Conservation (phyloP, 2,329 filamentous ascomycete genomes). For the Sordariomycetes sp. region DNA sequence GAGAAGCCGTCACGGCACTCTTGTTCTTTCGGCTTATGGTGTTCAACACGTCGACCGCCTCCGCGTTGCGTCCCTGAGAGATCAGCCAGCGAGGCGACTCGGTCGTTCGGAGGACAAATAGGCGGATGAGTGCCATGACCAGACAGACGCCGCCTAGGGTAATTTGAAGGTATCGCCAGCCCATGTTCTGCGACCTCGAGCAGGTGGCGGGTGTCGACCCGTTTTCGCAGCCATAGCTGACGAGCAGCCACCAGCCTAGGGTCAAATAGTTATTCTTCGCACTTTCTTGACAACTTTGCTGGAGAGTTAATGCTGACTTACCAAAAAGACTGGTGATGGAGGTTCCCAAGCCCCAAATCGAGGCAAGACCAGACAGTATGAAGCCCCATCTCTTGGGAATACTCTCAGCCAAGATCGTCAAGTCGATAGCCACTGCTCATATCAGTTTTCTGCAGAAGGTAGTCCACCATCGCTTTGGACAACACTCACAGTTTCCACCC, state of each 20-base stretch:
- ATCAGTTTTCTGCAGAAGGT: background rate
- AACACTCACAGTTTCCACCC: slow-evolving; percentile 10
- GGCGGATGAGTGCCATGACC: slow-evolving; percentile 26
- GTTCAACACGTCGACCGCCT: slow-evolving; percentile 34
- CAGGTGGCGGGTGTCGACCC: slow-evolving; percentile 17
- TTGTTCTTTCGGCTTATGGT: slow-evolving; percentile 22
- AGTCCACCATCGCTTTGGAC: too few relatives aligned
- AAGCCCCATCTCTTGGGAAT: slow-evolving; percentile 9
- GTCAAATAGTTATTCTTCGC: too few relatives aligned
- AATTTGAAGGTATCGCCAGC: slow-evolving; percentile 31
- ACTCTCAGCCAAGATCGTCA: slow-evolving; percentile 11
- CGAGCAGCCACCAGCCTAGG: slow-evolving; percentile 11
- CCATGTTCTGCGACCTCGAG: slow-evolving; percentile 27
- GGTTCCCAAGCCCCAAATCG: slow-evolving; percentile 10
- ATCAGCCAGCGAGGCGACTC: slow-evolving; percentile 32
- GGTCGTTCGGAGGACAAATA: slow-evolving; percentile 26
- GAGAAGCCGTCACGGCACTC: slow-evolving; percentile 16
- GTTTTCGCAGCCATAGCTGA: slow-evolving; percentile 9
- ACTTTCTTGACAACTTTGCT: too few relatives aligned
- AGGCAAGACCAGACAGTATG: slow-evolving; percentile 8
- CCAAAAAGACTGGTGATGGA: slow-evolving; percentile 10
- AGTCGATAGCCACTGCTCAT: slow-evolving; percentile 9
- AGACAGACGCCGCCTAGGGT: slow-evolving; percentile 27
- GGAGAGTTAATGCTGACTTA: slow-evolving; percentile 1
- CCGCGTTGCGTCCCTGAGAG: slow-evolving; percentile 26